Base-by-base conservation (phyloP, 352 stramenopile genomes). In the Phytophthora capsici region DNA sequence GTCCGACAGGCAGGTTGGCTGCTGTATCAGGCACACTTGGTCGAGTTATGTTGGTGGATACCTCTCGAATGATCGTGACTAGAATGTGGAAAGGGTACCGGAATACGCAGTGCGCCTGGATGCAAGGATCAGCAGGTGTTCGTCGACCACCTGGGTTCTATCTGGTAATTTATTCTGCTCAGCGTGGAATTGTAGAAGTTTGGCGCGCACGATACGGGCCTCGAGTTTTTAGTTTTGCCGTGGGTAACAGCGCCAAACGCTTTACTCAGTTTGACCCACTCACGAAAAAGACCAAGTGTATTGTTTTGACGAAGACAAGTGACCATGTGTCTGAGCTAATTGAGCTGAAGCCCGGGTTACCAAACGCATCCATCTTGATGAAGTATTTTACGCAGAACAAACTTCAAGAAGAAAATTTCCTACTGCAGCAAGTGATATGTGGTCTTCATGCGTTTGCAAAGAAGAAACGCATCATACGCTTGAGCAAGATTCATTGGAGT, bases 41-140 rank as follows among this genome's bases (percentile, higher is more conserved):
- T 4, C 77, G 87, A 9, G 82, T 95, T 63, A 36, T 93, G 43
- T 63, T 95, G 28, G 69, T 95, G 2, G 87, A 95, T 54, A 95
- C 84, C 2, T 83, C 72, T 28, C 78, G 84, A 28, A 94, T 95
- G 87, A 71, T 89, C 20, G 63, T 94, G 14, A 88, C 93, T 64
- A 82, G 87, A 19, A 91, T 95, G 77, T 95, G 87, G 87, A 95
- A 95, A 73, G 87, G 87, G 8, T 95, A 95, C 63, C 84, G 87
- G 5, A 90, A 92, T 60, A 85, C 85, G 1, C 87, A 95, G 51
- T 84, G 73, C 17, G 87, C 78, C 0, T 95, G 87, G 87, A 93
- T 95, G 80, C 82, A 93, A 62, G 80, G 80, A 12, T 65, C 46
- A 0, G 83, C 90, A 82, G 80, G 80, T 43, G 56, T 69, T 28